A percentile compares a stretch with the other conserved stretches of the same genome.
phyloP scores from a whole-genome alignment of 1,139 yeast species.

The Kodamaea sp. region DNA sequence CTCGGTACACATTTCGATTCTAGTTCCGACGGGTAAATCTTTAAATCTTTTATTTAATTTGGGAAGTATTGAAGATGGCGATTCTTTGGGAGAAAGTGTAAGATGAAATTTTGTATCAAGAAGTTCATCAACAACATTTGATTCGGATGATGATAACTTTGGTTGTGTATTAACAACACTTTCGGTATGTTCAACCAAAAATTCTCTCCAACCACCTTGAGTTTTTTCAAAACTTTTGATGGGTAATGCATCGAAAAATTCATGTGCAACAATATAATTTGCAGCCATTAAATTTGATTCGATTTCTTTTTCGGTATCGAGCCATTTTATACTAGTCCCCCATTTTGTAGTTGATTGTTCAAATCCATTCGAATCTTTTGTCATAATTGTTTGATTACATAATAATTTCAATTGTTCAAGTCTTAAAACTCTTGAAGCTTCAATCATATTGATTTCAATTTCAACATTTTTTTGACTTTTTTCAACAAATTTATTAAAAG shows the following conservation, averaged over 20 bases:
- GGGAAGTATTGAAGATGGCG: slow-evolving; percentile 64
- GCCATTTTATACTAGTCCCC: slow-evolving; percentile 61
- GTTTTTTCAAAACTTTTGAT: slow-evolving; percentile 66
- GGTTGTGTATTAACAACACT: slow-evolving; percentile 40
- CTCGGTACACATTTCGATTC: slow-evolving; percentile 75
- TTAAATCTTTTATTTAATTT: slow-evolving; percentile 49
- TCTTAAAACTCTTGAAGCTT: slow-evolving; percentile 67
- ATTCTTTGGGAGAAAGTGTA: slow-evolving; percentile 55
- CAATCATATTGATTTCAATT: slow-evolving; percentile 56
- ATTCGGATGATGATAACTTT: slow-evolving; percentile 13
- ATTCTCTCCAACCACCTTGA: slow-evolving; percentile 72
- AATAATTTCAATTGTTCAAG: slow-evolving; percentile 51
- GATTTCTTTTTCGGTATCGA: slow-evolving; percentile 62
- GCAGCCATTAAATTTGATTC: slow-evolving; percentile 34
- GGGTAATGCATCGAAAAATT: slow-evolving; percentile 85
- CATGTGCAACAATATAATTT: slow-evolving; percentile 76
- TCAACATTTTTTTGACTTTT: slow-evolving; percentile 21
- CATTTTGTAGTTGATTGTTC: slow-evolving; percentile 45
- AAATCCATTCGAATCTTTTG: slow-evolving; percentile 29
- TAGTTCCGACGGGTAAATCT: slow-evolving; percentile 52
- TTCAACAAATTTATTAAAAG: slow-evolving; percentile 41
- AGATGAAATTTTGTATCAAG: slow-evolving; percentile 52
- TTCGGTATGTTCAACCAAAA: slow-evolving; percentile 55
- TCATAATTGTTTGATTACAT: slow-evolving; percentile 26
- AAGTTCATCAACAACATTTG: slow-evolving; percentile 11